A percentile compares a stretch with the other conserved stretches of the same genome.
Evolutionary conservation across 2,329 filamentous ascomycete genomes (phyloP).

Genomic region (Bipolaris gigantea): DNA sequence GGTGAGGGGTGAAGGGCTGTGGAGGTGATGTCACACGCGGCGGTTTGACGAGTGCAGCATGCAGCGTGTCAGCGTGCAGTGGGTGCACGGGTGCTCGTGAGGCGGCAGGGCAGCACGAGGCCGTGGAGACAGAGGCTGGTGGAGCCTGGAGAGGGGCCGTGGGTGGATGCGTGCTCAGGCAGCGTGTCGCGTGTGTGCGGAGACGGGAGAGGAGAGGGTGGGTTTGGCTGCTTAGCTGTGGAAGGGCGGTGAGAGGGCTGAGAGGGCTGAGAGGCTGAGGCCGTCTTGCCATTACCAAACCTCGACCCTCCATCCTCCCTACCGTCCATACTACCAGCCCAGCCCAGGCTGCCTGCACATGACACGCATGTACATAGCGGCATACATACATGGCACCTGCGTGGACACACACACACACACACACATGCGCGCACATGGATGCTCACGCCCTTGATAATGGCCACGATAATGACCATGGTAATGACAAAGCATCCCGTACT

Average conservation of each 20-base stretch:
- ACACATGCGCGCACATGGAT: too few species aligned
- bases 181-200: conserved; percentile 1
- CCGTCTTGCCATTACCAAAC: background rate
- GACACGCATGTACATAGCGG: background rate
- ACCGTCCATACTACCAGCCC: too few species aligned
- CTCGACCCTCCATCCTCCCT: background rate
- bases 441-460: too few species aligned
- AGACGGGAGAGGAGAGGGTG: background rate
- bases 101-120: background rate
- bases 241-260: conserved; percentile 10
- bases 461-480: too few species aligned
- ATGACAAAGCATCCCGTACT: too few species aligned
- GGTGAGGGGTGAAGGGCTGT: background rate
- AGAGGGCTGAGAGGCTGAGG: too few species aligned
- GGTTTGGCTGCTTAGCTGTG: conserved; percentile 4
- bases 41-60: background rate
- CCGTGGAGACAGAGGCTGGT: background rate
- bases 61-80: background rate
- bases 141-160: background rate
- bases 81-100: background rate
- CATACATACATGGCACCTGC: background rate
- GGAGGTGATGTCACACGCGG: background rate
- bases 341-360: background rate
- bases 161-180: background rate
- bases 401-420: too few species aligned